These are phyloP conservation scores for Dothideomycetes sp. DNA, from an alignment of 2,329 filamentous ascomycete genomes.

Conservation along the genomic window DNA sequence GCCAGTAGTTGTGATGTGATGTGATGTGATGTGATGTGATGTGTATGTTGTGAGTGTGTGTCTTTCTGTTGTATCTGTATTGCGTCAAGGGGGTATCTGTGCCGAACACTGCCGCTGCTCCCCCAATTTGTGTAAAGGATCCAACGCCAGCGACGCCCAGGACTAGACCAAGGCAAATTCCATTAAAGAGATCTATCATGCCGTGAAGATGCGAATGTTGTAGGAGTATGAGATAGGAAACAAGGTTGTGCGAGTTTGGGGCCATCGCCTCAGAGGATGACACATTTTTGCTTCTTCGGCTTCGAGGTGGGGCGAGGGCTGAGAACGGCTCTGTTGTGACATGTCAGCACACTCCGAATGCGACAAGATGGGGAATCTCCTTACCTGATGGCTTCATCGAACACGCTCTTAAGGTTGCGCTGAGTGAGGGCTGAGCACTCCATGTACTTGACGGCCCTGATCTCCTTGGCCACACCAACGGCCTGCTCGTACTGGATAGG, in stretches of 20 bases:
- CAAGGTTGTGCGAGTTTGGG: background rate
- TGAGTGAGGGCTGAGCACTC: conserved; percentile 97
- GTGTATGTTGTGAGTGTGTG: background rate
- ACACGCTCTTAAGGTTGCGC: conserved; percentile 94
- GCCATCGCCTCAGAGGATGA: conserved; percentile 49
- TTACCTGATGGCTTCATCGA: conserved; percentile 96
- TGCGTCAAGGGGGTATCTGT: conserved; percentile 12
- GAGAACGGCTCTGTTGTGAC: conserved; percentile 53
- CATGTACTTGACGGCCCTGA: conserved; percentile 92
- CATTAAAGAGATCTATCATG: conserved; percentile 14
- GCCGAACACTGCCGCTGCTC: conserved; percentile 12
- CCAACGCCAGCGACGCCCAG: conserved; percentile 14
- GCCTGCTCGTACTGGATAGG: conserved; percentile 95
- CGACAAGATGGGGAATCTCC: conserved; percentile 25
- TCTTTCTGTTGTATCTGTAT: conserved; percentile 5
- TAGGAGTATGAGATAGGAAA: background rate
- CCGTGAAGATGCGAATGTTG: conserved; percentile 12
- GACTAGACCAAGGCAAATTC: conserved; percentile 12
- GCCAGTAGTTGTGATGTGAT: no score
- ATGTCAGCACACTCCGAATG: conserved; percentile 10
- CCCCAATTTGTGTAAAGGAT: conserved; percentile 10
- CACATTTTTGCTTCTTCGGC: conserved; percentile 59
- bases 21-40: no score
- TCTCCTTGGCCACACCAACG: conserved; percentile 80
- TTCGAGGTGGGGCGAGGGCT: conserved; percentile 54